Percentiles rank a stretch among this genome's conserved stretches.
Conservation (phyloP, 169 alveolate species). For the Plasmodium fragile region DNA sequence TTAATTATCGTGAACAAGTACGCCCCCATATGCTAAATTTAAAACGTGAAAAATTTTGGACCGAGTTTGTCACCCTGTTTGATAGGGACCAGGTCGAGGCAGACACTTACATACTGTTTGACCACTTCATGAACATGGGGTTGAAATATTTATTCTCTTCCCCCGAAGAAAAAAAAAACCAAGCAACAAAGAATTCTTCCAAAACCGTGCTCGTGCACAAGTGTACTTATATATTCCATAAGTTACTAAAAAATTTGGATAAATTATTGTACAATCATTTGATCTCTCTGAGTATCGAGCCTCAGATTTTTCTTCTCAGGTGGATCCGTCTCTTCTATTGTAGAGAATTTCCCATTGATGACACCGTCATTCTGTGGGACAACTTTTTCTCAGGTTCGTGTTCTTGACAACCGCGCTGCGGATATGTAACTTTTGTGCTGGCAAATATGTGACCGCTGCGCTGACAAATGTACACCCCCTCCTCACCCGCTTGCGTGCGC, state of each 20-base stretch:
- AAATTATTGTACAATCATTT: slow-evolving; percentile 77
- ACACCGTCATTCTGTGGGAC: slow-evolving; percentile 84
- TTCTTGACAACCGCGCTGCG: neutral
- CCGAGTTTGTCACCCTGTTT: slow-evolving; percentile 44
- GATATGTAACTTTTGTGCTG: neutral
- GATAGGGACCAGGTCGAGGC: slow-evolving; percentile 82
- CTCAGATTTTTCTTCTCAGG: slow-evolving; percentile 84
- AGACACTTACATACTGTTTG: slow-evolving; percentile 87
- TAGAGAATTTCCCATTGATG: slow-evolving; percentile 85
- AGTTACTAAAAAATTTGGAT: slow-evolving; percentile 81
- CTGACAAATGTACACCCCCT: neutral
- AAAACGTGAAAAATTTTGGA: slow-evolving; percentile 9
- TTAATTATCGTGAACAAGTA: slow-evolving; percentile 74
- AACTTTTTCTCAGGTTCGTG: slow-evolving; percentile 73
- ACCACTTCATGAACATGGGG: slow-evolving; percentile 84
- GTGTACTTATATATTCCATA: slow-evolving; percentile 81
- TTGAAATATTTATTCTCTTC: slow-evolving; percentile 84
- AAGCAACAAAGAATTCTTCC: slow-evolving; percentile 27
- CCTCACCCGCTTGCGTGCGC: neutral
- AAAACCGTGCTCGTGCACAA: slow-evolving; percentile 84
- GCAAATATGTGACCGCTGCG: neutral
- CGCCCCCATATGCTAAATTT: neutral
- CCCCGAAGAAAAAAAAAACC: slow-evolving; percentile 71
- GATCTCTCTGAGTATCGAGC: slow-evolving; percentile 81
- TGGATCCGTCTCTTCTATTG: slow-evolving; percentile 89